These are phyloP conservation scores for Cyberlindnera maclurae DNA, from an alignment of 805 yeast genomes.

Conservation along the genomic window DNA sequence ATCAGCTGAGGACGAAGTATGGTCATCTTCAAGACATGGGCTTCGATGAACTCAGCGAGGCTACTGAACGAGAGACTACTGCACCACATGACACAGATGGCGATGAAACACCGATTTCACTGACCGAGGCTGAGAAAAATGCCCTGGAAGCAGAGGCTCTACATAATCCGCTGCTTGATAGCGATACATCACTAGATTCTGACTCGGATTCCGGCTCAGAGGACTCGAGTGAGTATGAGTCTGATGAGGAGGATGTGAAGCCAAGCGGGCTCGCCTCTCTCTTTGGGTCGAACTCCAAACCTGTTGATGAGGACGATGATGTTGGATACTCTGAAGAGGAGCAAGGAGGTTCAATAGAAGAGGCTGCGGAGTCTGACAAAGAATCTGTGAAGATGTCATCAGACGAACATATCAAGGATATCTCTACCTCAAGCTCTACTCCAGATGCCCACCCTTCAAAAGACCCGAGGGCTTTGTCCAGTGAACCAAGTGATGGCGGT, in stretches of 20 bases:
- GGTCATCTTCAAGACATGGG: constrained; percentile 20
- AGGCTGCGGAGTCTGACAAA: constrained; percentile 7
- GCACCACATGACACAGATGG: constrained; percentile 17
- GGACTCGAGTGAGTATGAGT: constrained; percentile 20
- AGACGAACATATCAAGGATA: constrained; percentile 4
- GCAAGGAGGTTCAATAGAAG: constrained; percentile 14
- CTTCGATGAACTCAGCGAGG: constrained; percentile 24
- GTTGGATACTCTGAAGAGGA: constrained; percentile 24
- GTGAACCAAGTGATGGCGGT: constrained; percentile 24
- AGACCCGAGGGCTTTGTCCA: constrained; percentile 12
- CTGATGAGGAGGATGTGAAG: constrained; percentile 14
- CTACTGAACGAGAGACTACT: constrained; percentile 13
- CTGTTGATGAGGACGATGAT: constrained; percentile 28
- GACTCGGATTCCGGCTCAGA: constrained; percentile 15
- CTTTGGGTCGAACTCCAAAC: constrained; percentile 25
- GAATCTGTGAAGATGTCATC: constrained; percentile 1
- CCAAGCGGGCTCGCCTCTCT: constrained; percentile 28
- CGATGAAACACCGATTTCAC: constrained; percentile 14
- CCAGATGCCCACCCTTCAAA: constrained; percentile 24
- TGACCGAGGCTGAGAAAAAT: constrained; percentile 17
- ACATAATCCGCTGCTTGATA: constrained; percentile 15
- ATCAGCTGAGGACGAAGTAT: constrained; percentile 21
- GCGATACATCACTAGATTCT: constrained; percentile 27
- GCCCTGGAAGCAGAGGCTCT: constrained; percentile 22
- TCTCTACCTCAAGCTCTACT: constrained; percentile 29